Evolutionary conservation across 148 eudicot genomes (phyloP).

Genomic region (Polygonum maritimum): DNA sequence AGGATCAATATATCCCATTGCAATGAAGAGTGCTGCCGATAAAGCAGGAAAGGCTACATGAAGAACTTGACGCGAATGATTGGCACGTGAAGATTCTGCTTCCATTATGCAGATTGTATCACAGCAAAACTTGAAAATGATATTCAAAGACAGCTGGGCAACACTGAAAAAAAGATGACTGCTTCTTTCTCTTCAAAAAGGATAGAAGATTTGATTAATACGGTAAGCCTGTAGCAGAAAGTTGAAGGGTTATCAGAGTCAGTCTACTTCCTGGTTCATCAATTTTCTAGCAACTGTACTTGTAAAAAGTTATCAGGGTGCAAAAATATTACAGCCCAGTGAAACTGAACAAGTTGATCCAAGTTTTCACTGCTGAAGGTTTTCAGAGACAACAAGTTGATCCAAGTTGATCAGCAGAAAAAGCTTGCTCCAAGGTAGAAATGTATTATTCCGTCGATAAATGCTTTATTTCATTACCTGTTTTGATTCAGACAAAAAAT

Average conservation of each 20-base stretch:
- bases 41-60: slow-evolving; percentile 43
- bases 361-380: neutral
- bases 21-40: slow-evolving; percentile 51
- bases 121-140: neutral
- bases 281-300: neutral
- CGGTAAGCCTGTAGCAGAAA: neutral
- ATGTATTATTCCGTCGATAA: neutral
- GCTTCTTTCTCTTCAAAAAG: neutral
- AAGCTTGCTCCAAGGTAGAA: neutral
- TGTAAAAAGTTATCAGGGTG: neutral
- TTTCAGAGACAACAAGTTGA: neutral
- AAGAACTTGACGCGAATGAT: slow-evolving; percentile 16
- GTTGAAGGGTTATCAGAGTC: neutral
- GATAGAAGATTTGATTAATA: neutral
- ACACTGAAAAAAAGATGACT: neutral
- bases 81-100: slow-evolving; percentile 15
- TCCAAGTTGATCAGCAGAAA: neutral
- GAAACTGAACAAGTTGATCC: neutral
- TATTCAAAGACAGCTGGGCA: neutral
- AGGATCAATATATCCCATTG: slow-evolving; percentile 75
- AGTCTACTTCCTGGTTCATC: slow-evolving; percentile 1
- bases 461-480: neutral
- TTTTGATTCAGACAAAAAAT: neutral
- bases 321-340: neutral
- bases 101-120: slow-evolving; percentile 30